A percentile compares a stretch with the other conserved stretches of the same genome.
phyloP scores from a whole-genome alignment of 1,284 basidiomycete species.

The Farysia itapuensis region DNA sequence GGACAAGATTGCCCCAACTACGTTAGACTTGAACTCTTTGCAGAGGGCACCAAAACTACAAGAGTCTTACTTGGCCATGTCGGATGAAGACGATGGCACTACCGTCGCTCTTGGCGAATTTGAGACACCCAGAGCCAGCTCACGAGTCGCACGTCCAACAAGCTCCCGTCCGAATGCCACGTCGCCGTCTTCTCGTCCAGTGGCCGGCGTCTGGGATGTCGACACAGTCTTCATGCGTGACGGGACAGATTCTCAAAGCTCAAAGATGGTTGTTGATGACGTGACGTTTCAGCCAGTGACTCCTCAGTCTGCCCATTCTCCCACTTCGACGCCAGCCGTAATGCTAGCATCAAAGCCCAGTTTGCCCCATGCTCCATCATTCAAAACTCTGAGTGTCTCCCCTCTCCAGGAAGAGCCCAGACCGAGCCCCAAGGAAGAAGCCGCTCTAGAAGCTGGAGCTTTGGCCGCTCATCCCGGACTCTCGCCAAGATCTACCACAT shows the following conservation, averaged over 20 bases:
- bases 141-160: background rate
- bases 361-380: constrained; percentile 19
- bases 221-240: too few species aligned
- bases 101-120: too few species aligned
- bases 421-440: constrained; percentile 18
- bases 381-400: constrained; percentile 17
- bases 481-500: constrained; percentile 2
- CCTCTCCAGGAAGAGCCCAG: constrained; percentile 21
- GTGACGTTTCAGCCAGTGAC: background rate
- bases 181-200: background rate
- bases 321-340: background rate
- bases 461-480: constrained; percentile 5
- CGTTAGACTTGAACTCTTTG: too few species aligned
- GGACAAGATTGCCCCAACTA: too few species aligned
- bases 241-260: background rate
- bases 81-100: constrained; percentile 13
- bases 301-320: too few species aligned
- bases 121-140: background rate
- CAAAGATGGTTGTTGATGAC: background rate
- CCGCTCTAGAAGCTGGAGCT: constrained; percentile 21
- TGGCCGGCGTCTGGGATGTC: too few species aligned
- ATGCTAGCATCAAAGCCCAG: background rate
- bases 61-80: constrained; percentile 19
- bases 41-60: background rate
- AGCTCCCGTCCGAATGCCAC: background rate